Evolutionary conservation across 2,329 filamentous ascomycete species (phyloP).

Genomic region (Pseudocercospora fijiensis): DNA sequence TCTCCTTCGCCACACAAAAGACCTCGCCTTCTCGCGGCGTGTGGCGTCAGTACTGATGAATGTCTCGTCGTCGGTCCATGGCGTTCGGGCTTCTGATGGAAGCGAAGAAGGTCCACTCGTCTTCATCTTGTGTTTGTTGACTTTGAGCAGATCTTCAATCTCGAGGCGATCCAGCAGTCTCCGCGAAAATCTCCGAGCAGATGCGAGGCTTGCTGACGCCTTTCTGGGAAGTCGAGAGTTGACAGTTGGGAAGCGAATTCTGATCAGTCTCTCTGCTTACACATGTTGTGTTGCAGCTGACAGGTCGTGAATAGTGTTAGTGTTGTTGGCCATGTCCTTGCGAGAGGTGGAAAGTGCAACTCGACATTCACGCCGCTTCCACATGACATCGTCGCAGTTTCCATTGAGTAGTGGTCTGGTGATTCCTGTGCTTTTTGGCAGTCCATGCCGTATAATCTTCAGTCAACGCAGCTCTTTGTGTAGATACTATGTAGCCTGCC

Average conservation of each 20-base stretch:
- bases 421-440: background rate
- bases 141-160: background rate
- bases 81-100: background rate
- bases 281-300: background rate
- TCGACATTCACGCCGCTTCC: background rate
- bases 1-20: background rate
- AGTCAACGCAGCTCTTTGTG: background rate
- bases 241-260: background rate
- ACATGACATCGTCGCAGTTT: background rate
- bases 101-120: background rate
- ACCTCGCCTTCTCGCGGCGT: constrained; percentile 3
- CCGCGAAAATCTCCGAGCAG: background rate
- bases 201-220: background rate
- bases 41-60: constrained; percentile 2
- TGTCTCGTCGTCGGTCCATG: background rate
- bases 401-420: background rate
- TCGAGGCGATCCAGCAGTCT: background rate
- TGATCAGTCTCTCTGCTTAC: background rate
- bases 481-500: background rate
- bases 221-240: background rate
- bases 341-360: background rate
- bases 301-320: background rate
- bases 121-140: constrained; percentile 23
- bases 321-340: background rate
- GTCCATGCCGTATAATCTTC: no score